Base-by-base conservation (phyloP, 805 yeast genomes). In the Metschnikowia aberdeeniae region DNA sequence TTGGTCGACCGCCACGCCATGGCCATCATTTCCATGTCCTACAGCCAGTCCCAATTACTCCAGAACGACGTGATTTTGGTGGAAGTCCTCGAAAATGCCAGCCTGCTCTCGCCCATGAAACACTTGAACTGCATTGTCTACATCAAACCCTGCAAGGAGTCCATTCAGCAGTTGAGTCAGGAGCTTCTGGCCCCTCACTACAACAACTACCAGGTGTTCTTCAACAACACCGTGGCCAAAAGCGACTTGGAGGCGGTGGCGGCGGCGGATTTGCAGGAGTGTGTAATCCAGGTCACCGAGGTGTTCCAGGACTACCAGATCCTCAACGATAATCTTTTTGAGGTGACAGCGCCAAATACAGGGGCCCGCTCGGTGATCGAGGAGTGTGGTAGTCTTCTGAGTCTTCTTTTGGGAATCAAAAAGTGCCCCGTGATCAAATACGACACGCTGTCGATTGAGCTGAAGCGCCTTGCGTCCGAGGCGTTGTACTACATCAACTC, bases 261-360 rank as follows among this genome's bases (percentile, higher is more conserved):
- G 0, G 96, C 89, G 62, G 78, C 87, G 3, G 99, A 93, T 63
- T 93, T 87, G 58, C 73, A 82, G 56, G 98, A 92, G 60, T 80
- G 81, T 8, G 85, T 93, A 8, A 68, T 75, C 5, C 78, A 78
- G 47, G 89, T 93, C 4, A 81, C 84, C 42, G 99, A 93, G 59
- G 60, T 90, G 33, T 93, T 89, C 60, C 86, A 84, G 55, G 97
- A 93, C 63, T 90, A 84, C 60, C 73, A 80, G 50, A 81, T 87
- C 6, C 66, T 92, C 43, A 88, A 88, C 62, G 73, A 72, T 47
- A 85, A 86, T 55, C 66, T 92, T 29, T 86, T 81, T 59, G 35
- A 55, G 24, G 24, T 50, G 55, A 67, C 20, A 73, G 69, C 37
- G 51, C 71, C 19, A 77, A 62, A 28, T 6, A 33, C 50, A 9